These are phyloP conservation scores for Penstemon eatonii DNA, from an alignment of 257 asterid genomes.

Conservation along the genomic window DNA sequence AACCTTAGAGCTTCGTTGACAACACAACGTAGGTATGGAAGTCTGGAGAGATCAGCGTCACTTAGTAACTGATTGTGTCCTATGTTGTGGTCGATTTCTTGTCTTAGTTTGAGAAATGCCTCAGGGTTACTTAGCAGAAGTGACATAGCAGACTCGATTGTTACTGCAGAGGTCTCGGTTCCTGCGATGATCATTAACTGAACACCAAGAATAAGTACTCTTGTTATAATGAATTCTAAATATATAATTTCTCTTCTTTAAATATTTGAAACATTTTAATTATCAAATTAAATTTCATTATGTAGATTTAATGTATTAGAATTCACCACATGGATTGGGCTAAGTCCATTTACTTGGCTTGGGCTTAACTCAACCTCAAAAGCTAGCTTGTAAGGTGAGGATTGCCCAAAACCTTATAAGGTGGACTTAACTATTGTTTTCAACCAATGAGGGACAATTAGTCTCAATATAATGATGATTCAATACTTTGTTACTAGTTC, in stretches of 20 bases:
- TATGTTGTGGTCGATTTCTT: constrained; percentile 47
- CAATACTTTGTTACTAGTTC: no score
- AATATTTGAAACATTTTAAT: neutral
- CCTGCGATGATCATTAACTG: constrained; percentile 56
- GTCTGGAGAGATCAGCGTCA: constrained; percentile 49
- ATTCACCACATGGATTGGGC: no score
- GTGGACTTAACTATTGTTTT: no score
- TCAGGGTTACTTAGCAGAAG: constrained; percentile 43
- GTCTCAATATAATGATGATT: no score
- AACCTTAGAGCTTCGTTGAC: constrained; percentile 55
- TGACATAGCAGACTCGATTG: constrained; percentile 50
- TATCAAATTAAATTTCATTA: neutral
- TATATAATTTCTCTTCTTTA: neutral
- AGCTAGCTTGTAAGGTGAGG: no score
- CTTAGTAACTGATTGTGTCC: constrained; percentile 43
- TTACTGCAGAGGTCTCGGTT: constrained; percentile 44
- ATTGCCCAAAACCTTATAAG: no score
- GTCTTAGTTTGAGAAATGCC: constrained; percentile 35
- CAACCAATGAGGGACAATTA: no score
- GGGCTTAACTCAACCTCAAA: no score
- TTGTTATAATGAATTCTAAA: neutral
- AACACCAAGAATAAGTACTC: neutral
- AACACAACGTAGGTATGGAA: constrained; percentile 50
- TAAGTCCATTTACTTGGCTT: no score
- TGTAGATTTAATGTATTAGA: no score